phyloP scores from a whole-genome alignment of 1,284 basidiomycete genomes.

The Ceratobasidium sp. region DNA sequence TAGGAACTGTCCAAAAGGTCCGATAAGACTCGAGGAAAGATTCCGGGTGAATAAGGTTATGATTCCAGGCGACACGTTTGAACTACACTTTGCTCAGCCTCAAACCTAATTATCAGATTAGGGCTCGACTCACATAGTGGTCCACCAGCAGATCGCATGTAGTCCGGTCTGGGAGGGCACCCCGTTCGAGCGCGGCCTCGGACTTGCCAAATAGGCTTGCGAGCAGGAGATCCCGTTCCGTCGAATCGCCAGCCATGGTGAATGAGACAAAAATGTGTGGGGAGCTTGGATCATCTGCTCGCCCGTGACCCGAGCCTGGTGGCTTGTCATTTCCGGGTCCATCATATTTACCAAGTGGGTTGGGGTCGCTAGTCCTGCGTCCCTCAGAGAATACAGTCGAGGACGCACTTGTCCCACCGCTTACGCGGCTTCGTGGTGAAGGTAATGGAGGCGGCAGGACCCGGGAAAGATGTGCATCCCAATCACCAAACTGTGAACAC shows the following conservation, averaged over 20 bases:
- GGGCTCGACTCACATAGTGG: constrained; percentile 37
- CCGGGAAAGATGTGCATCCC: constrained; percentile 25
- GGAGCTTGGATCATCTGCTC: background rate
- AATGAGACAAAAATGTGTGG: constrained; percentile 24
- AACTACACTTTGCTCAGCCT: constrained; percentile 5
- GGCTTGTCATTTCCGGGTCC: background rate
- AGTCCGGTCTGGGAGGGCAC: constrained; percentile 17
- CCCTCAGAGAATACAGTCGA: constrained; percentile 26
- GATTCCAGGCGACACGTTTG: constrained; percentile 38
- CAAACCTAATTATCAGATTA: background rate
- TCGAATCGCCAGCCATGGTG: background rate
- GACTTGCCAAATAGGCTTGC: constrained; percentile 11
- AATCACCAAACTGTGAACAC: constrained; percentile 2
- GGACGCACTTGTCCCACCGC: constrained; percentile 6
- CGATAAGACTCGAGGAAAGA: constrained; percentile 37
- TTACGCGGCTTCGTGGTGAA: constrained; percentile 14
- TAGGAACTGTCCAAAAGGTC: constrained; percentile 34
- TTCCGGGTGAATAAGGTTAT: constrained; percentile 38
- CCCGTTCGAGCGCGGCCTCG: constrained; percentile 8
- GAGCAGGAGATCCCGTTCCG: background rate
- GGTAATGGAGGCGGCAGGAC: constrained; percentile 25
- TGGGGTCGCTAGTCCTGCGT: constrained; percentile 13
- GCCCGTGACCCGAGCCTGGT: background rate
- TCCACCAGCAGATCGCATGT: constrained; percentile 36
- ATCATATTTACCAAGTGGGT: constrained; percentile 17